Conservation (phyloP, 1,284 basidiomycete genomes). For the Termitomyces sp. region DNA sequence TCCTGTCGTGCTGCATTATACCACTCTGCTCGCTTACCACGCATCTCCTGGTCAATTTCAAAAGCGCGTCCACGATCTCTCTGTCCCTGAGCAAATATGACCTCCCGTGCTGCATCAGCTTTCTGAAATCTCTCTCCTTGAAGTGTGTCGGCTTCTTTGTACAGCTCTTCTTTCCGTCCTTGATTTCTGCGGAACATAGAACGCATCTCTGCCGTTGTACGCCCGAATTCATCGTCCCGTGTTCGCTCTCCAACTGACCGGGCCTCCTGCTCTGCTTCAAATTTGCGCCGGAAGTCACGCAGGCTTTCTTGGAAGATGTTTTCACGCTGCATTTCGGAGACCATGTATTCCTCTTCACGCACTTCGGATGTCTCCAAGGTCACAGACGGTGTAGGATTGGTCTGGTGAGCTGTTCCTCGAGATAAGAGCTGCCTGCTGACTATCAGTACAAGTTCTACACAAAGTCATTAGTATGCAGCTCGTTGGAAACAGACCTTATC, state of each 20-base stretch:
- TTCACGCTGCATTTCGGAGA: background rate
- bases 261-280: background rate
- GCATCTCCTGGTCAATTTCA: background rate
- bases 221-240: background rate
- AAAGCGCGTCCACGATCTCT: background rate
- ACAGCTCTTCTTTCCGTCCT: background rate
- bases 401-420: background rate
- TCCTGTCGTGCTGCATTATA: background rate
- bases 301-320: background rate
- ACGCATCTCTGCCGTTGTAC: background rate
- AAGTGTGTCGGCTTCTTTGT: background rate
- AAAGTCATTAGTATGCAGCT: background rate
- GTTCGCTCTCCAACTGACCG: background rate
- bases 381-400: too few species aligned
- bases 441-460: background rate
- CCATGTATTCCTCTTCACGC: background rate
- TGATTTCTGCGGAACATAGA: background rate
- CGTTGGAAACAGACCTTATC: background rate
- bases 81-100: constrained; percentile 1
- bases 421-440: background rate
- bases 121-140: constrained; percentile 4
- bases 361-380: background rate
- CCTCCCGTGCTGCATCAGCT: background rate
- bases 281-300: background rate
- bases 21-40: background rate